Conservation (phyloP, 2,329 filamentous ascomycete genomes). For the Cyphellophora attinorum region DNA sequence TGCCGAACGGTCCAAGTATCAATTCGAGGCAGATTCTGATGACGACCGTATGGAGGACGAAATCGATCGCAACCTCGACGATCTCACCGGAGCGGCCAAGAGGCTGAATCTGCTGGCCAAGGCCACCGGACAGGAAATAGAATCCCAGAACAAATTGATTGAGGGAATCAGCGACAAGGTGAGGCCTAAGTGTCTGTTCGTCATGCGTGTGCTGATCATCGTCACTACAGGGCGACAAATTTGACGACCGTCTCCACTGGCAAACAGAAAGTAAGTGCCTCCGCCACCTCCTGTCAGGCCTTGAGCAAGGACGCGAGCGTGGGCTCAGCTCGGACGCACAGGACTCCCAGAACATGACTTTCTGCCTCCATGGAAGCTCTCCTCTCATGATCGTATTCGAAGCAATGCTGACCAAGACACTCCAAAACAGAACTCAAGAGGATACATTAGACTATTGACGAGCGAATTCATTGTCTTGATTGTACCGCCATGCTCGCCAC, state of each 20-base stretch:
- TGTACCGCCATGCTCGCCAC: too few species aligned
- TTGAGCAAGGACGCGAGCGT: too few species aligned
- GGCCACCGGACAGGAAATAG: conserved; percentile 66
- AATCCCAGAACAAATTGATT: conserved; percentile 68
- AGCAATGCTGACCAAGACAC: too few species aligned
- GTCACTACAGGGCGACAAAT: conserved; percentile 16
- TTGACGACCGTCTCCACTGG: conserved; percentile 18
- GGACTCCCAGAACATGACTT: too few species aligned
- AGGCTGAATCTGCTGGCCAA: conserved; percentile 64
- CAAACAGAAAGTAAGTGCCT: conserved; percentile 18
- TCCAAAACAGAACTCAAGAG: too few species aligned
- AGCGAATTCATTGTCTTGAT: too few species aligned
- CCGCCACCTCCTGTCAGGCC: too few species aligned
- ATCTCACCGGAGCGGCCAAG: conserved; percentile 51
- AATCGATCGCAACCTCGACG: conserved; percentile 57
- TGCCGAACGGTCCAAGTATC: conserved; percentile 61
- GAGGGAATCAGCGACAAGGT: conserved; percentile 72
- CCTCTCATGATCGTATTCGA: too few species aligned
- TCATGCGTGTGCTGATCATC: conserved; percentile 5
- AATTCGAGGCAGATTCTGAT: conserved; percentile 66
- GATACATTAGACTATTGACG: too few species aligned
- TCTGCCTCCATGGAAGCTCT: too few species aligned
- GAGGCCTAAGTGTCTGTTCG: conserved; percentile 9
- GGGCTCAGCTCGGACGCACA: too few species aligned
- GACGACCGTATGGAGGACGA: conserved; percentile 62